These are phyloP conservation scores for Castanospermum australe DNA, from an alignment of 306 rosid genomes.

Conservation along the genomic window DNA sequence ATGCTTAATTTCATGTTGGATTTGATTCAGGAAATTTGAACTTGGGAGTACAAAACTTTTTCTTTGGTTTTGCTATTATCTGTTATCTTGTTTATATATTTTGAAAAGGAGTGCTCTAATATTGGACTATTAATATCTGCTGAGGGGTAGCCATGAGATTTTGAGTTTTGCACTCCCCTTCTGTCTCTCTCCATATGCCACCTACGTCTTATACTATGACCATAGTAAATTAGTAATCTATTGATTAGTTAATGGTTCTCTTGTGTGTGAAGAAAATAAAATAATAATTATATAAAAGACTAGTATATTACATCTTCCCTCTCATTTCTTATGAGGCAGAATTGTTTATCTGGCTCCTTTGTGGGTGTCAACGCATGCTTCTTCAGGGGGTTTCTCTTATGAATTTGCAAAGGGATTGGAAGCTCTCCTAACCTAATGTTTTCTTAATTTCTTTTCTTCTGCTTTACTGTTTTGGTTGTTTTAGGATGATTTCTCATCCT, in stretches of 20 bases:
- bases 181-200: not conserved
- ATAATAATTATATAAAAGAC: not conserved
- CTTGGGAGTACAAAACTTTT: not conserved
- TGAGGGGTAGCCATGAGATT: not conserved
- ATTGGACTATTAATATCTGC: too few species aligned
- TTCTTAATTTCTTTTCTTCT: not conserved
- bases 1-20: conserved; percentile 1
- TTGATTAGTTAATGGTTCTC: conserved; percentile 11
- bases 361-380: conserved; percentile 7
- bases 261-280: conserved; percentile 5
- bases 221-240: conserved; percentile 10
- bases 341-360: not conserved
- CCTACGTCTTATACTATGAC: conserved; percentile 5
- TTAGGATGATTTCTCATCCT: conserved; percentile 6
- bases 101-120: too few species aligned
- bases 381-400: not conserved
- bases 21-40: conserved; percentile 5
- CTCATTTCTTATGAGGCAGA: not conserved
- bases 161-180: not conserved
- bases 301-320: not conserved
- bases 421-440: not conserved
- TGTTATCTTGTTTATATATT: not conserved
- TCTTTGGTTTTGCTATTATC: conserved; percentile 2
- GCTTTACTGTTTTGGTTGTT: not conserved
- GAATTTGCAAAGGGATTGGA: conserved; percentile 13